Conservation (phyloP, 768 basidiomycete genomes). For the Lactarius deliciosus region DNA sequence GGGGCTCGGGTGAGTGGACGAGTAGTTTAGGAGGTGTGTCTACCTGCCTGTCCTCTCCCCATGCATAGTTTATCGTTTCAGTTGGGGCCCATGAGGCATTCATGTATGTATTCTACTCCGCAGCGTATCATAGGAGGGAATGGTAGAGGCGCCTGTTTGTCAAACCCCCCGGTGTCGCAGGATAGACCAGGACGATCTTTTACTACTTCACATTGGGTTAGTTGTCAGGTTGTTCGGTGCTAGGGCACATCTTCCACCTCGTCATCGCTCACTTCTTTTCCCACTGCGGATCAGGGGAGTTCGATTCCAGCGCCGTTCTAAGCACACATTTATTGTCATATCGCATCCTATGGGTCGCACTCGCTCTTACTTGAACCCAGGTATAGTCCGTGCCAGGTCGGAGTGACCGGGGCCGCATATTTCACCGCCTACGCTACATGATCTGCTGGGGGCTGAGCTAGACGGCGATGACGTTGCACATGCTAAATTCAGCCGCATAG, state of each 20-base stretch:
- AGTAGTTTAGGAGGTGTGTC: constrained; percentile 8
- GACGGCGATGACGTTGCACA: background rate
- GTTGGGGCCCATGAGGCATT: background rate
- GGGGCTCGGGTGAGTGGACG: constrained; percentile 3
- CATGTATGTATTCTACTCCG: background rate
- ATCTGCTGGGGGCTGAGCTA: background rate
- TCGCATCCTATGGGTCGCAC: background rate
- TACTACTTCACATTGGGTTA: background rate
- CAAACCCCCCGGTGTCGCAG: background rate
- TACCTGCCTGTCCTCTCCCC: background rate
- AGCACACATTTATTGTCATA: background rate
- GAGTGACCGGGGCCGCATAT: background rate
- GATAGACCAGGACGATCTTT: background rate
- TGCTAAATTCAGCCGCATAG: background rate
- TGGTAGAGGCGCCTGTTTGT: background rate
- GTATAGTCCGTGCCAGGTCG: background rate
- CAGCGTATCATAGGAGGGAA: background rate
- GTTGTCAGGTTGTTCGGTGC: background rate
- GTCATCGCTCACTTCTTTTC: background rate
- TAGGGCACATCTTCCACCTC: background rate
- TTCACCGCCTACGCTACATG: background rate
- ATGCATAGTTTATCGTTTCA: background rate
- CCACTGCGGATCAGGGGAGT: background rate
- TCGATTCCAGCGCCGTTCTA: background rate
- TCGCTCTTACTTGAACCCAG: background rate